Conservation (phyloP, 441 rosid genomes). For the Adansonia madagascariensis region DNA sequence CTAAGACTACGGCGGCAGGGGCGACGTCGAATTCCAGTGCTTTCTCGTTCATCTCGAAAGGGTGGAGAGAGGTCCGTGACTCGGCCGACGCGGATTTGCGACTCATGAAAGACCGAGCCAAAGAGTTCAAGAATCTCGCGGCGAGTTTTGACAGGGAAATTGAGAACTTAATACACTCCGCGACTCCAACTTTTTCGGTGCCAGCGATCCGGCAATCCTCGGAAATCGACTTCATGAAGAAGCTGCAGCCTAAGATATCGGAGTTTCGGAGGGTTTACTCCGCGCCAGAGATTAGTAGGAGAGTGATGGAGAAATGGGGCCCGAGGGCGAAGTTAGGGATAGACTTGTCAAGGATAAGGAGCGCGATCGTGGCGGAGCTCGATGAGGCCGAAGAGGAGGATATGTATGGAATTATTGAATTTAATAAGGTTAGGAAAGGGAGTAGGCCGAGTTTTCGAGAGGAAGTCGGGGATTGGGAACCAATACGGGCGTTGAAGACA, state of each 20-base stretch:
- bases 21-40: constrained; percentile 55
- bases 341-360: constrained; percentile 79
- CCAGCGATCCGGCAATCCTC: constrained; percentile 47
- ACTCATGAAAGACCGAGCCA: constrained; percentile 78
- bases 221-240: constrained; percentile 83
- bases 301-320: constrained; percentile 84
- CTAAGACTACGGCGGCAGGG: constrained; percentile 26
- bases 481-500: constrained; percentile 66
- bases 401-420: constrained; percentile 45
- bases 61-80: constrained; percentile 89
- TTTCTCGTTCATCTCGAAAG: constrained; percentile 74
- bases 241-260: constrained; percentile 79
- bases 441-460: constrained; percentile 56
- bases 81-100: constrained; percentile 93
- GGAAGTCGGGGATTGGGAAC: constrained; percentile 72
- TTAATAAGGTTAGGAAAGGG: constrained; percentile 54
- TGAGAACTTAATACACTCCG: constrained; percentile 71
- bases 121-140: constrained; percentile 80
- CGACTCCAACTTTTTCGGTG: constrained; percentile 65
- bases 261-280: constrained; percentile 93
- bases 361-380: constrained; percentile 74
- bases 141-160: constrained; percentile 82
- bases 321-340: constrained; percentile 75
- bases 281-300: constrained; percentile 88
- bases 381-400: constrained; percentile 41